Evolutionary conservation across 2,329 filamentous ascomycete genomes (phyloP), one percentile per base, ranked within the genome.

Genomic region (Alternaria atra): DNA sequence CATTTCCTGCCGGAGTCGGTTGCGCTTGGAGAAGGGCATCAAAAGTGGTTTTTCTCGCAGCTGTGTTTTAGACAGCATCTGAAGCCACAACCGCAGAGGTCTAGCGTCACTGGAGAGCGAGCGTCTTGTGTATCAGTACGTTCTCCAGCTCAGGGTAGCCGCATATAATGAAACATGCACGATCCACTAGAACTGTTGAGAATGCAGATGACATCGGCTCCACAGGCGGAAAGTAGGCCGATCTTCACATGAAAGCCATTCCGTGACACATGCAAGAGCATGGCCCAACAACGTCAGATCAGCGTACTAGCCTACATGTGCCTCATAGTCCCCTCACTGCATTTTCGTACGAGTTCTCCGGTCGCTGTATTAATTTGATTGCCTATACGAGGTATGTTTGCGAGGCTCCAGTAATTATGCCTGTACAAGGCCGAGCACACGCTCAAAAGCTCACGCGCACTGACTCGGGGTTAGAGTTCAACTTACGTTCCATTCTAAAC

Each of bases 1-100:
- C 73, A 76, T 74, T 73, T 73, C 60, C 63, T 68, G 71, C 71
- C 64, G 69, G 66, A 71, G 70, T 71, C 64, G 60, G 64, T 69
- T 65, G 68, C 63, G 64, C 62, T 64, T 58, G 68, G 65, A 65
- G 60, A 68, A 71, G 73, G 73, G 70, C 57, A 63, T 60, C 58
- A 67, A 65, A 71, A 67, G 64, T 59, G 54, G 30, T 44, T 48
- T 54, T 65, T 60, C 61, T 56, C 58, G 52, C 52, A 61, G 66
- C 57, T 61, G 63, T 66, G 55, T 56, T 60, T 55, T 61, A 61
- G 63, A 67, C 56, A 58, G 56, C 60, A 55, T 57, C 61, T 56
- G 42, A 42, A 63, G 67, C 58, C 58, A 60, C 53, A 43, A 55
- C 53, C 64, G 52, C 54, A 66, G 55, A 52, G 52, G 58, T 50